phyloP scores from a whole-genome alignment of 495 filamentous ascomycete species.

The Usnea hakonensis region DNA sequence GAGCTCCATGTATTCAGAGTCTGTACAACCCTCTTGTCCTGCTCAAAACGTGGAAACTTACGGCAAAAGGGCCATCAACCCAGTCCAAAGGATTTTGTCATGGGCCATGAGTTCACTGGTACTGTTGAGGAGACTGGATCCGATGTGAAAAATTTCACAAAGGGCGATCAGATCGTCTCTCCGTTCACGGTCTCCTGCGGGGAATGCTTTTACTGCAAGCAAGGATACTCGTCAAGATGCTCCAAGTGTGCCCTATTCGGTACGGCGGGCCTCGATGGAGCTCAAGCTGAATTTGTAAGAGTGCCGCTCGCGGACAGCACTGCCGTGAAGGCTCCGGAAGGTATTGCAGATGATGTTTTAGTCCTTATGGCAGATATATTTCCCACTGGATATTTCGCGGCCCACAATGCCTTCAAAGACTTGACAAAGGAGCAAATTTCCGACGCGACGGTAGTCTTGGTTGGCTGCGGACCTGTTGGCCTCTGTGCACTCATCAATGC shows the following conservation, averaged over 20 bases:
- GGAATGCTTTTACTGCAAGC: constrained; percentile 84
- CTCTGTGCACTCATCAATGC: constrained; percentile 83
- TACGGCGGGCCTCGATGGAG: constrained; percentile 65
- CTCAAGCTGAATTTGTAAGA: constrained; percentile 74
- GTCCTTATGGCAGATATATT: constrained; percentile 87
- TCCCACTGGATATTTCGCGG: constrained; percentile 73
- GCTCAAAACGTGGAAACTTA: neutral
- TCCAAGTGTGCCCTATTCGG: constrained; percentile 69
- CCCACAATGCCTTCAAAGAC: constrained; percentile 69
- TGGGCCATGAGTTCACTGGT: constrained; percentile 74
- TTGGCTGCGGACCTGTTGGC: constrained; percentile 86
- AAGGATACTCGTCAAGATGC: constrained; percentile 77
- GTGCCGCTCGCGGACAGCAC: constrained; percentile 81
- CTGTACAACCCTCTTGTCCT: constrained; percentile 41
- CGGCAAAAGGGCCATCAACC: constrained; percentile 20
- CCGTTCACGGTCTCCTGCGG: constrained; percentile 84
- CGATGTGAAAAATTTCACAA: constrained; percentile 57
- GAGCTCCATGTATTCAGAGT: constrained; percentile 86
- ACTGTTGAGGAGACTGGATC: constrained; percentile 59
- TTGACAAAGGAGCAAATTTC: constrained; percentile 53
- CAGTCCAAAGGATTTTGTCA: constrained; percentile 49
- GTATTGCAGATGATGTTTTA: constrained; percentile 66
- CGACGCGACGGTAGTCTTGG: constrained; percentile 67
- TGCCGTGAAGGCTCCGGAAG: constrained; percentile 65
- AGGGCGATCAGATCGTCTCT: constrained; percentile 72